These are phyloP conservation scores for Thielaviopsis punctulata DNA, from an alignment of 2,329 filamentous ascomycete species.

Conservation along the genomic window DNA sequence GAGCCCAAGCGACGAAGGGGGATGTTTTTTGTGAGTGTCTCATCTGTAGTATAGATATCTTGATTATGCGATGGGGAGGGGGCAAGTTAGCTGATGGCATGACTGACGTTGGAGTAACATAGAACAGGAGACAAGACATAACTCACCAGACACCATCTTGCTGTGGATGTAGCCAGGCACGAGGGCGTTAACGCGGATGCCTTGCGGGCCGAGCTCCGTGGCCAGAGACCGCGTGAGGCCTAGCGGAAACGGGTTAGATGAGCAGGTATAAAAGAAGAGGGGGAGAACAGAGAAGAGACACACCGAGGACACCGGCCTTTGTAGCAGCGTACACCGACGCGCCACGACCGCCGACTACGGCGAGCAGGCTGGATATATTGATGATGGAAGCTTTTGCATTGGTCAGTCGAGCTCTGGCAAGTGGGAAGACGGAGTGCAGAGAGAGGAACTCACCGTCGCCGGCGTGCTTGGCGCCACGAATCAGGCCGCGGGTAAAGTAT, in stretches of 20 bases:
- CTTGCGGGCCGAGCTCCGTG: slow-evolving; percentile 39
- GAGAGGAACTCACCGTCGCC: slow-evolving; percentile 6
- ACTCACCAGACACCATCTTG: slow-evolving; percentile 55
- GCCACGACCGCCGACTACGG: slow-evolving; percentile 48
- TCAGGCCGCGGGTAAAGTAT: slow-evolving; percentile 18
- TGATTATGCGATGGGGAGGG: not conserved
- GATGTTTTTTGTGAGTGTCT: slow-evolving; percentile 8
- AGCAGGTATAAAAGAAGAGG: not conserved
- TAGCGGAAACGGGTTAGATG: slow-evolving; percentile 18
- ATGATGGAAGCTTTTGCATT: slow-evolving; percentile 55
- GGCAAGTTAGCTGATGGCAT: not conserved
- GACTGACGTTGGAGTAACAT: not conserved
- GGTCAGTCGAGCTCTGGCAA: not conserved
- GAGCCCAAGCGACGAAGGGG: slow-evolving; percentile 42
- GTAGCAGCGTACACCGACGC: slow-evolving; percentile 60
- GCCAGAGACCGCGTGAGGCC: slow-evolving; percentile 53
- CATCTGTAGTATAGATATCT: slow-evolving; percentile 4
- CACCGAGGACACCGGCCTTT: slow-evolving; percentile 64
- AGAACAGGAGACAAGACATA: not conserved
- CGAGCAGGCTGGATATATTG: slow-evolving; percentile 66
- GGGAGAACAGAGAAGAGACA: slow-evolving; percentile 17
- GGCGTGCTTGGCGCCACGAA: slow-evolving; percentile 4
- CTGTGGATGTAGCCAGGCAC: slow-evolving; percentile 72
- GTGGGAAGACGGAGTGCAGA: not conserved
- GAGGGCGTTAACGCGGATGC: slow-evolving; percentile 63